Evolutionary conservation across 768 basidiomycete genomes (phyloP).

Genomic region (Trametes cingulata): DNA sequence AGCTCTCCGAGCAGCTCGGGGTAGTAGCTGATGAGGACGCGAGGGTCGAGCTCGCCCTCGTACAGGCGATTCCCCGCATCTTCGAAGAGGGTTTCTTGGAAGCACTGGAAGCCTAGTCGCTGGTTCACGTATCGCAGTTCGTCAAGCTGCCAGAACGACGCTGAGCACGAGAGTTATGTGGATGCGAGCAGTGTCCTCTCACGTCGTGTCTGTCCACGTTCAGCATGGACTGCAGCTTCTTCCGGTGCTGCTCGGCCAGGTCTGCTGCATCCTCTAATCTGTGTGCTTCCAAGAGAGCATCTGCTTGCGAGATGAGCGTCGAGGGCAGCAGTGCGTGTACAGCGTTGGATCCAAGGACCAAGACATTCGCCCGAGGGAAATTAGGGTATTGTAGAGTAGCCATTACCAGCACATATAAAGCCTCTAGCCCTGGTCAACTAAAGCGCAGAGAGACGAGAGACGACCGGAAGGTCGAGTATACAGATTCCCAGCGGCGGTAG

Average conservation of each 20-base stretch:
- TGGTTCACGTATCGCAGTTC: conserved; percentile 81
- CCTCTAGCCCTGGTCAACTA: too few relatives aligned
- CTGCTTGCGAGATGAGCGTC: conserved; percentile 71
- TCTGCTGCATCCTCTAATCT: conserved; percentile 63
- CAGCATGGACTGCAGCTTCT: conserved; percentile 54
- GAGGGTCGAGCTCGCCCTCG: conserved; percentile 81
- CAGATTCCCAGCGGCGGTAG: neutral
- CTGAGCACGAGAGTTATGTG: neutral
- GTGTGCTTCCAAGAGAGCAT: conserved; percentile 65
- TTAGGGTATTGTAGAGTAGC: conserved; percentile 20
- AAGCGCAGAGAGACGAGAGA: too few relatives aligned
- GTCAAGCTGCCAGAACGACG: conserved; percentile 45
- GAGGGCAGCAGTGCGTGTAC: conserved; percentile 69
- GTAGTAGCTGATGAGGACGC: conserved; percentile 78
- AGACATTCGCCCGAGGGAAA: conserved; percentile 68
- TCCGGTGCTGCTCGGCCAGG: conserved; percentile 60
- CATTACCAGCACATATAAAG: conserved; percentile 3
- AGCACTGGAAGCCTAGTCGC: conserved; percentile 76
- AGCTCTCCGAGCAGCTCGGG: conserved; percentile 71
- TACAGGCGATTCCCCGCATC: conserved; percentile 80
- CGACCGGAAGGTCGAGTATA: too few relatives aligned
- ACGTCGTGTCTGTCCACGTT: conserved; percentile 60
- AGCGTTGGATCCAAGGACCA: conserved; percentile 61
- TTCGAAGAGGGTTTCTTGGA: conserved; percentile 79
- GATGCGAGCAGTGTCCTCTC: conserved; percentile 17